Evolutionary conservation across 225 moss, liverwort and hornwort species (phyloP).

Genomic region (Climacium dendroides): DNA sequence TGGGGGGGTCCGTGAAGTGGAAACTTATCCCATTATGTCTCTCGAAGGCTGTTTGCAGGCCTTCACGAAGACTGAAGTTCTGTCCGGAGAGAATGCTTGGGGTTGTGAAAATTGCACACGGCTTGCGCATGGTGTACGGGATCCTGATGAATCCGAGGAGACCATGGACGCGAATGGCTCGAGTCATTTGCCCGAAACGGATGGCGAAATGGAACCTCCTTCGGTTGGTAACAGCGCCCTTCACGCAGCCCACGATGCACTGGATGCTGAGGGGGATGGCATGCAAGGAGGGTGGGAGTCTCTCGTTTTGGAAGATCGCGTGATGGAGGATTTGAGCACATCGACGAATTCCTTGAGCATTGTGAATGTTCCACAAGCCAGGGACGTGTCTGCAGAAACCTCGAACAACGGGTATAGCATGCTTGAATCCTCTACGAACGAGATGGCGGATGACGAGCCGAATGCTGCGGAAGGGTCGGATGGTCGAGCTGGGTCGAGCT

Average conservation of each 20-base stretch:
- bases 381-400: not conserved
- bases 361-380: not conserved
- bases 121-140: not conserved
- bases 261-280: not conserved
- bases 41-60: conserved; percentile 82
- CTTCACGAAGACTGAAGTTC: conserved; percentile 62
- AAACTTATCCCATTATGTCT: conserved; percentile 51
- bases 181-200: not conserved
- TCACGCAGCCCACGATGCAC: not conserved
- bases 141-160: not conserved
- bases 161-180: not conserved
- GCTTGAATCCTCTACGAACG: not conserved
- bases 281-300: conserved; percentile 9
- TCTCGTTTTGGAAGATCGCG: not conserved
- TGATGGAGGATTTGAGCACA: not conserved
- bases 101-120: conserved; percentile 71
- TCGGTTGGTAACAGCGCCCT: not conserved
- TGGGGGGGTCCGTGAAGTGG: conserved; percentile 17
- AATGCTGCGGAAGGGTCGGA: not conserved
- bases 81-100: conserved; percentile 90
- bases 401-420: not conserved
- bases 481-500: not conserved
- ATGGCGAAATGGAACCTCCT: not conserved
- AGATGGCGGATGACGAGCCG: not conserved
- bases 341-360: conserved; percentile 6